A percentile compares a stretch with the other conserved stretches of the same genome.
Evolutionary conservation across 768 basidiomycete genomes (phyloP).

Genomic region (Lactifluus rugatus): DNA sequence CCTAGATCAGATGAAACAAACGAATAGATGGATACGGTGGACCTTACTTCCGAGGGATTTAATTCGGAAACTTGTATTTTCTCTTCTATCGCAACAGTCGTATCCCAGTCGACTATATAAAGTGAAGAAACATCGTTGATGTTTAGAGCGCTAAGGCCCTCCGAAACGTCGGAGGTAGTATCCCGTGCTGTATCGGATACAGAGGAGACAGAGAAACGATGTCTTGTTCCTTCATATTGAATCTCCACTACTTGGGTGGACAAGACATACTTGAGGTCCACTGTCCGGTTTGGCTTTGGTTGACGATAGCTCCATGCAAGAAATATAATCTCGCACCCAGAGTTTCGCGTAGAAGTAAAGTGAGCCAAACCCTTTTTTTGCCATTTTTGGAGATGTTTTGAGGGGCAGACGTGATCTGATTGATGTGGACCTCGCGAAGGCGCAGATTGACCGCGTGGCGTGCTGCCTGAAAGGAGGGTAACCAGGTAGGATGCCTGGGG

Average conservation of each 20-base stretch:
- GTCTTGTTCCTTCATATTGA: slow-evolving; percentile 48
- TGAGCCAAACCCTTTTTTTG: slow-evolving; percentile 57
- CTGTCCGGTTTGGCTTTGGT: slow-evolving; percentile 28
- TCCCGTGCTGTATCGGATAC: slow-evolving; percentile 29
- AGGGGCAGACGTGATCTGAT: background rate
- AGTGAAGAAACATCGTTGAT: slow-evolving; percentile 33
- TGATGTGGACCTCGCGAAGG: slow-evolving; percentile 37
- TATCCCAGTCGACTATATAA: slow-evolving; percentile 66
- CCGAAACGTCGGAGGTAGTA: slow-evolving; percentile 28
- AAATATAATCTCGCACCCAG: slow-evolving; percentile 41
- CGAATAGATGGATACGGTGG: slow-evolving; percentile 2
- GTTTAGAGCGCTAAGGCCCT: slow-evolving; percentile 37
- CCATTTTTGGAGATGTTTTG: slow-evolving; percentile 20
- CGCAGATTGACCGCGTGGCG: slow-evolving; percentile 44
- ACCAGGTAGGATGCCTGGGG: slow-evolving; percentile 31
- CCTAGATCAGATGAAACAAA: background rate
- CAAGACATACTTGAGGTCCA: slow-evolving; percentile 63
- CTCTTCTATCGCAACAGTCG: slow-evolving; percentile 36
- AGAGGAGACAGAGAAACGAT: slow-evolving; percentile 46
- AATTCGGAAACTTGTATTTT: slow-evolving; percentile 24
- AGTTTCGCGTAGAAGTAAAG: slow-evolving; percentile 52
- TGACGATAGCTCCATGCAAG: slow-evolving; percentile 1
- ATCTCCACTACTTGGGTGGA: slow-evolving; percentile 52
- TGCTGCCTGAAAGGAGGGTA: slow-evolving; percentile 42
- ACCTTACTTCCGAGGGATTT: slow-evolving; percentile 16